These are phyloP conservation scores for Astrephomene gubernaculifera DNA, from an alignment of 139 green algal genomes.

Conservation along the genomic window DNA sequence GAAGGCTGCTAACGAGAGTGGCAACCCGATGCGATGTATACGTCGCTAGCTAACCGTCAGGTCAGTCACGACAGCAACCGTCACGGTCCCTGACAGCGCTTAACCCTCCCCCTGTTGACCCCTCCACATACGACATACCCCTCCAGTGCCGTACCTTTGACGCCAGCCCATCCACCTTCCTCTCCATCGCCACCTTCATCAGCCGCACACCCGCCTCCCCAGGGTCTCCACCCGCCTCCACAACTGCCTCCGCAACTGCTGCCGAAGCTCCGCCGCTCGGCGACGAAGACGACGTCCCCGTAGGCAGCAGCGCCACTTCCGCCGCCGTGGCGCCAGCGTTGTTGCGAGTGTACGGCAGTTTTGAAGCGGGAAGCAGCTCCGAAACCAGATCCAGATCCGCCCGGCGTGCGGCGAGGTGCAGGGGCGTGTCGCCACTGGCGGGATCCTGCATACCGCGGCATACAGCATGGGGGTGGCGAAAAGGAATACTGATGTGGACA, in stretches of 20 bases:
- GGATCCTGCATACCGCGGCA: too few relatives aligned
- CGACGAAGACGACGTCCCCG: too few relatives aligned
- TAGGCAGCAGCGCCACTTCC: constrained; percentile 36
- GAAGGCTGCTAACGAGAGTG: too few relatives aligned
- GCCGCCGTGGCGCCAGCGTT: background rate
- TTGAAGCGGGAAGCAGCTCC: constrained; percentile 2
- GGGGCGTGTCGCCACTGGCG: background rate
- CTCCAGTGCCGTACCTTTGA: background rate
- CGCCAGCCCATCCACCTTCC: constrained; percentile 21
- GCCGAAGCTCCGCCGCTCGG: background rate
- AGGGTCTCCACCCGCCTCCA: constrained; percentile 19
- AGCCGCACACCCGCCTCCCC: constrained; percentile 17
- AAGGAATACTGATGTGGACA: too few relatives aligned
- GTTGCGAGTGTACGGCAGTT: constrained; percentile 16
- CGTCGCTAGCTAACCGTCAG: too few relatives aligned
- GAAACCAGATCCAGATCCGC: background rate
- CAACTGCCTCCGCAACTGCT: constrained; percentile 1
- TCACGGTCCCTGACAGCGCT: too few relatives aligned
- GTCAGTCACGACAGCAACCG: too few relatives aligned
- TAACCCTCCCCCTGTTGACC: too few relatives aligned
- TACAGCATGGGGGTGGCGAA: too few relatives aligned
- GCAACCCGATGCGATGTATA: too few relatives aligned
- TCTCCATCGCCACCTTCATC: constrained; percentile 20
- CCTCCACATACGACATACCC: too few relatives aligned
- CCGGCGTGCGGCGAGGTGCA: constrained; percentile 8